phyloP scores from a whole-genome alignment of 768 basidiomycete species.

The Postia placenta region DNA sequence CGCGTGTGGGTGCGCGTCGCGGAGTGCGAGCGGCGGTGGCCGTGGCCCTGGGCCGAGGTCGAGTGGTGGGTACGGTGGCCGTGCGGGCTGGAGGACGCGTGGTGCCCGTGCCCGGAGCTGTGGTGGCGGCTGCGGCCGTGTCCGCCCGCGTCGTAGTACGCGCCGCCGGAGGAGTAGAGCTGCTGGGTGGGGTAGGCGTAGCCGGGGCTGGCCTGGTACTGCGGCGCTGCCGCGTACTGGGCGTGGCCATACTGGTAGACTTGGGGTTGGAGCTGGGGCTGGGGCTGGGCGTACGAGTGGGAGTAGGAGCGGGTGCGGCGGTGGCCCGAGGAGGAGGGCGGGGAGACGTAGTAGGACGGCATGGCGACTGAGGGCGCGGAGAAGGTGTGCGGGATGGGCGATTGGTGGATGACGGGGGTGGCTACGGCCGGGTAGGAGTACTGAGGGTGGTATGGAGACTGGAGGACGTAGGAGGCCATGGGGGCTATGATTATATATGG shows the following conservation, averaged over 20 bases:
- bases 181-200: constrained; percentile 8
- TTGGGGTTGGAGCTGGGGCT: constrained; percentile 18
- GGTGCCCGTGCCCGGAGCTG: constrained; percentile 13
- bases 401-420: neutral
- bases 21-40: constrained; percentile 17
- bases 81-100: constrained; percentile 11
- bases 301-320: constrained; percentile 17
- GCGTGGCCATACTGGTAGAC: constrained; percentile 15
- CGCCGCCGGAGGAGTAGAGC: constrained; percentile 10
- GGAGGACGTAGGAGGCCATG: constrained; percentile 5
- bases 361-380: constrained; percentile 7
- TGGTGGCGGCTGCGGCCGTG: constrained; percentile 14
- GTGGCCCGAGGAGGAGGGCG: constrained; percentile 15
- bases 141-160: constrained; percentile 13
- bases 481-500: neutral
- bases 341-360: constrained; percentile 22
- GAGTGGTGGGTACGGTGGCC: constrained; percentile 5
- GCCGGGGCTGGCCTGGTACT: constrained; percentile 5
- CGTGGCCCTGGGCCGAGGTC: constrained; percentile 6
- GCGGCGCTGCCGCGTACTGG: constrained; percentile 3
- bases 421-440: neutral
- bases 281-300: constrained; percentile 17
- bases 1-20: constrained; percentile 13
- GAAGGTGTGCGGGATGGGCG: neutral
- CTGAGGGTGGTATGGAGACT: constrained; percentile 6